Evolutionary conservation across 2,329 filamentous ascomycete genomes (phyloP), one percentile per base, ranked within the genome.

Genomic region (Phyllachora maydis): DNA sequence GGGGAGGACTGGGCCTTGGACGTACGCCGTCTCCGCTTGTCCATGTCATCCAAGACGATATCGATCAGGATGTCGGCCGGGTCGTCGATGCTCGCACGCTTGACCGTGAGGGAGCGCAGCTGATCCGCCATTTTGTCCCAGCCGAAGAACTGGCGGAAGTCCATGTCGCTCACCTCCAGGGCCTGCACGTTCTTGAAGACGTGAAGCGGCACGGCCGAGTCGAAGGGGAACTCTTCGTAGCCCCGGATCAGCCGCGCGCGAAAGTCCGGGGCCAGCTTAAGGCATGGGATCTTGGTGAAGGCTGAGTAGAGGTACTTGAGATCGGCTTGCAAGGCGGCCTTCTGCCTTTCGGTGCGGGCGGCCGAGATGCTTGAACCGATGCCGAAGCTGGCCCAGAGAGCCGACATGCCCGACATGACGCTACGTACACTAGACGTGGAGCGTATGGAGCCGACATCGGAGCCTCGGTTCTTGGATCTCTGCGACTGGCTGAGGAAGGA

Each of bases 151-250:
- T 92, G 83, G 30, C 88, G 70, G 43, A 92, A 93, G 47, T 98
- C 88, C 42, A 95, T 75, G 49, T 90, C 83, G 50, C 74, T 83
- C 25, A 98, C 78, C 46, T 98, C 88, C 32, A 98, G 59, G 12
- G 81, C 76, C 48, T 85, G 85, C 25, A 95, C 56, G 36, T 95
- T 98, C 52, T 98, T 95, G 64, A 98, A 95, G 6, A 78, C 77
- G 45, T 91, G 75, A n/a, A 98, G 59, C 11, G 88, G 88, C 15
- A 98, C 88, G 11, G 88, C 88, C 13, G 81, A 92, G 47, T 98
- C 88, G 46, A 95, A 93, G 3, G 88, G 88, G 35, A 95, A 98
- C 47, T 93, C 85, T 47, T 98, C 88, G 42, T 88, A 95, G 14
- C 85, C 85, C 34, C 73, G 66, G 35, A 98, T 93, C 30, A 93